Base-by-base conservation (phyloP, 257 asterid species). In the Solanum chiquidenum region DNA sequence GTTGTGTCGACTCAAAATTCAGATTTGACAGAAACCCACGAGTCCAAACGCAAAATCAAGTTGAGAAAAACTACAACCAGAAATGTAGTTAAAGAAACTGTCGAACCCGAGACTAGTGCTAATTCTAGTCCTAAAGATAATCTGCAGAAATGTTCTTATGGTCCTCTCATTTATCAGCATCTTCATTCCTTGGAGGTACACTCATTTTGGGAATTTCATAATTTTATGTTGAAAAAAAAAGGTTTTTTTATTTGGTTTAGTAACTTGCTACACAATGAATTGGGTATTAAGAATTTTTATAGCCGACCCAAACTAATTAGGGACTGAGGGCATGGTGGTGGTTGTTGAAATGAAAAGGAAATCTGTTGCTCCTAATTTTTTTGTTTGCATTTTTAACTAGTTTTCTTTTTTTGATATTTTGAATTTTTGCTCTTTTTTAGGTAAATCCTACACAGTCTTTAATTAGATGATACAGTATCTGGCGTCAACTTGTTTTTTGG, bases 171-270 rank as follows among this genome's bases (percentile, higher is more conserved):
- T 4, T 94, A 91, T 88, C 96, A 77, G 40, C 93, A 96, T 91
- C 94, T 96, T 21, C 98, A 91, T 68, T 90, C 93, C 58, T 37
- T 95, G 88, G 98, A 96, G 98, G 99, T 95, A 90, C 60, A 18
- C 29, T 29, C 12, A 85, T 23, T 38, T 83, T 58, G 25, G 16
- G 25, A 18, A 77, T 68, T 5, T 9, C 10, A 1, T 9, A 13
- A 14, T 58, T 85, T 5, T 77, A 74, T 9, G 44, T 31, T 37
- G 52, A 23, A 35, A 73, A 31, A 31, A 16, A 31, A 9, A 2
- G 44, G 6, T 2, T 3, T 4, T 35, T 77, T 40, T 5, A 80
- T 46, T 29, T 46, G 68, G 42, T 29, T 80, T 46, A 79, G 29
- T 46, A 79, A 44, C 66, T 44, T 46, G 42, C 18, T 80, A 18